Evolutionary conservation across 257 asterid species (phyloP).

Genomic region (Gardenia jasminoides): DNA sequence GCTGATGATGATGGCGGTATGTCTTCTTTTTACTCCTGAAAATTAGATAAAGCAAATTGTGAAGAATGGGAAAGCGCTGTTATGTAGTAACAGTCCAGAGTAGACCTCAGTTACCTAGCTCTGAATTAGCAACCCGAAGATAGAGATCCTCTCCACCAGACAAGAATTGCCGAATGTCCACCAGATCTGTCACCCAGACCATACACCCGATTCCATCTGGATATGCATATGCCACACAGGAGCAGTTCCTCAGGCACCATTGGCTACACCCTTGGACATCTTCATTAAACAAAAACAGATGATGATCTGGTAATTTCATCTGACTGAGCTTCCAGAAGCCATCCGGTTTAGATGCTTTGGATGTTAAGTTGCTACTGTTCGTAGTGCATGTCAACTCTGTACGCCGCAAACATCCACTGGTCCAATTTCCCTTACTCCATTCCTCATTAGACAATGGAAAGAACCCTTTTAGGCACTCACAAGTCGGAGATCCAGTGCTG

Average conservation of each 20-base stretch:
- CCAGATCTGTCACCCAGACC: constrained; percentile 27
- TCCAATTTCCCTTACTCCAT: constrained; percentile 36
- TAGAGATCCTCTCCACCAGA: constrained; percentile 22
- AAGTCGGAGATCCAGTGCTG: constrained; percentile 8
- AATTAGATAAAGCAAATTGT: not conserved
- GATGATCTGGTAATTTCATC: constrained; percentile 35
- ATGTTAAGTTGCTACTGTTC: constrained; percentile 2
- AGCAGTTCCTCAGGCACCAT: constrained; percentile 33
- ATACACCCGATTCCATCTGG: constrained; percentile 31
- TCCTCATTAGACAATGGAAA: constrained; percentile 16
- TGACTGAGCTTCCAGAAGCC: constrained; percentile 22
- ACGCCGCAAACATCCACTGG: constrained; percentile 28
- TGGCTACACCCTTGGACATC: constrained; percentile 15
- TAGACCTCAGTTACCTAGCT: constrained; percentile 11
- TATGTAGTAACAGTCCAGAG: not conserved
- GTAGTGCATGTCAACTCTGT: constrained; percentile 23
- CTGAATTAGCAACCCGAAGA: constrained; percentile 27
- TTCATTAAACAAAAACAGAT: constrained; percentile 4
- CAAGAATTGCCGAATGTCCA: constrained; percentile 29
- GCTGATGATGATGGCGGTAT: constrained; percentile 10
- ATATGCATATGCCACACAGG: constrained; percentile 37
- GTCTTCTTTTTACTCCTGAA: constrained; percentile 15
- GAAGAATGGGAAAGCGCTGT: not conserved
- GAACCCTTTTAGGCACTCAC: constrained; percentile 31
- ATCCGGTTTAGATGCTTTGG: constrained; percentile 9